Conservation (phyloP, 352 stramenopile species). For the Phytopythium sindhum region DNA sequence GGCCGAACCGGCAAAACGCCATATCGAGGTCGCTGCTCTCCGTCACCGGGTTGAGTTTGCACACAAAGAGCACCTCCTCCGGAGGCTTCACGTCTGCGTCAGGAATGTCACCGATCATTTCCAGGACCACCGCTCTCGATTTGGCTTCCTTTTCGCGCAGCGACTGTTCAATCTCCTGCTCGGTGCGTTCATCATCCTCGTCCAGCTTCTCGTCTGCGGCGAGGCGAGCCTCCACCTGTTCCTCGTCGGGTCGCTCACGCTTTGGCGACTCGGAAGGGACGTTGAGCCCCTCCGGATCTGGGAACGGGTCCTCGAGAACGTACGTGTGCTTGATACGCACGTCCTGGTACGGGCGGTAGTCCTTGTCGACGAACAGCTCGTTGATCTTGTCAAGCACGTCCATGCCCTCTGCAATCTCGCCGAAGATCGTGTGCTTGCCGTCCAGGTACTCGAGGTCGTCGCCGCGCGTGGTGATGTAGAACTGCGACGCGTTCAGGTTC, state of each 20-base stretch:
- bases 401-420: constrained; percentile 92
- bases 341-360: constrained; percentile 95
- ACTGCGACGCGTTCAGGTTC: constrained; percentile 90
- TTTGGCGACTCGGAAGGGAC: constrained; percentile 84
- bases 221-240: constrained; percentile 90
- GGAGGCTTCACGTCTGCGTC: constrained; percentile 96
- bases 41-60: constrained; percentile 94
- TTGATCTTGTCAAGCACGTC: constrained; percentile 95
- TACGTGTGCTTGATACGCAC: constrained; percentile 95
- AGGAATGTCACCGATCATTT: constrained; percentile 99
- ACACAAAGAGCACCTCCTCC: constrained; percentile 99
- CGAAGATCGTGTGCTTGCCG: constrained; percentile 90
- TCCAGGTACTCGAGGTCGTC: constrained; percentile 91
- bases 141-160: constrained; percentile 91
- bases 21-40: constrained; percentile 93
- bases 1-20: constrained; percentile 92
- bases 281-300: constrained; percentile 59
- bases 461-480: constrained; percentile 94
- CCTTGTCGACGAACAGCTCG: constrained; percentile 93
- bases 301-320: constrained; percentile 83
- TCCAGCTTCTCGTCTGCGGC: constrained; percentile 86
- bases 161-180: constrained; percentile 89
- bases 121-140: constrained; percentile 94
- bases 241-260: constrained; percentile 87
- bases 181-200: constrained; percentile 62